These are phyloP conservation scores for Penicillium lagena DNA, from an alignment of 495 filamentous ascomycete species.

Conservation along the genomic window DNA sequence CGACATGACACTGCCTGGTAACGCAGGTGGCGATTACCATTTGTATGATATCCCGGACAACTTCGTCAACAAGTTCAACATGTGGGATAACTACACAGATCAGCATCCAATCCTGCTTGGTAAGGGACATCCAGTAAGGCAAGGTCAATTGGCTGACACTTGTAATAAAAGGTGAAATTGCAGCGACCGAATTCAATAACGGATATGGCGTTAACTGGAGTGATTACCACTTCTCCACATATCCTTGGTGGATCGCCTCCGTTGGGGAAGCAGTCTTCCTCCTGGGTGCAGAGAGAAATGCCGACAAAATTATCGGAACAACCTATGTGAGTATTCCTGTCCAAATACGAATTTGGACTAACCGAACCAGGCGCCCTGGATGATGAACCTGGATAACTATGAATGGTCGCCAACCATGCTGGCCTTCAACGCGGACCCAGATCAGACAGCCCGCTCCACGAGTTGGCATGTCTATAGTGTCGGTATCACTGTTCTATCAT, in stretches of 20 bases:
- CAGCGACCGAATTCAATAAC: constrained; percentile 41
- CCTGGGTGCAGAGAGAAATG: constrained; percentile 60
- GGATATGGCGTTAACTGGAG: constrained; percentile 21
- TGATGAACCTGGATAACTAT: constrained; percentile 42
- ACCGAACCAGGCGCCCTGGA: constrained; percentile 33
- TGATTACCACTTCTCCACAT: constrained; percentile 29
- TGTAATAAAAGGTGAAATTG: constrained; percentile 36
- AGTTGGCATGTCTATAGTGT: constrained; percentile 36
- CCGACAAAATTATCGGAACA: constrained; percentile 40
- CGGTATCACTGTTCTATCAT: neutral
- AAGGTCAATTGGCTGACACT: neutral
- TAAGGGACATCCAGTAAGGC: constrained; percentile 19
- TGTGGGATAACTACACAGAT: constrained; percentile 38
- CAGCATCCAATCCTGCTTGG: constrained; percentile 39
- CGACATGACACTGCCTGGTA: constrained; percentile 29
- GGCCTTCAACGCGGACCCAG: constrained; percentile 35
- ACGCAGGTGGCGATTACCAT: constrained; percentile 40
- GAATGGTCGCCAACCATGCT: constrained; percentile 43
- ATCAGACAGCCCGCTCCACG: constrained; percentile 32
- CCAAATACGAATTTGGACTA: neutral
- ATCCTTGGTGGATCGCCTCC: constrained; percentile 43
- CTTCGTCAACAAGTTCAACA: constrained; percentile 47
- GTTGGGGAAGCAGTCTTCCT: constrained; percentile 63
- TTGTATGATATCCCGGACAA: constrained; percentile 43
- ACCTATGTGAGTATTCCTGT: constrained; percentile 28